These are phyloP conservation scores for Fusarium sp. DNA, from an alignment of 2,329 filamentous ascomycete genomes.

Conservation along the genomic window DNA sequence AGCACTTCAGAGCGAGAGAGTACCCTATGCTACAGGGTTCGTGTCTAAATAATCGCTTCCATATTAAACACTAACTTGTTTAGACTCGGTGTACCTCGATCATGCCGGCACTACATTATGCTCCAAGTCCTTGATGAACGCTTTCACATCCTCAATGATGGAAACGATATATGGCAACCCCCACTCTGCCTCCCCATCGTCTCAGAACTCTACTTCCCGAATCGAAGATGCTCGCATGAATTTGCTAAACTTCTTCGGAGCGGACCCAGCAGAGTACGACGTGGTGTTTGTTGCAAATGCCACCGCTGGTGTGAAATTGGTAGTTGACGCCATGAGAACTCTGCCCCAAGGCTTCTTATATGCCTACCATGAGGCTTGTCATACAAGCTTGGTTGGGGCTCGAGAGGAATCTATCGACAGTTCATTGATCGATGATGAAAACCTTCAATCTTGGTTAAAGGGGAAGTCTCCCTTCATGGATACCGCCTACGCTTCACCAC, in stretches of 20 bases:
- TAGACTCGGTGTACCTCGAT: constrained; percentile 85
- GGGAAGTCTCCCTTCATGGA: constrained; percentile 48
- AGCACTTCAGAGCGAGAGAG: constrained; percentile 68
- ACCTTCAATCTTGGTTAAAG: constrained; percentile 74
- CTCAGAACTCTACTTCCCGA: constrained; percentile 78
- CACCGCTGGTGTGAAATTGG: constrained; percentile 89
- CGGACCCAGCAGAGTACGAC: constrained; percentile 84
- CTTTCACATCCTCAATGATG: constrained; percentile 83
- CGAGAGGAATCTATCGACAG: constrained; percentile 76
- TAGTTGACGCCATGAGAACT: constrained; percentile 80
- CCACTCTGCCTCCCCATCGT: constrained; percentile 86
- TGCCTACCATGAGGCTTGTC: constrained; percentile 84
- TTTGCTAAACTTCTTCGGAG: constrained; percentile 81
- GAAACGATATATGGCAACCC: constrained; percentile 88
- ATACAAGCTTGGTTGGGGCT: constrained; percentile 88
- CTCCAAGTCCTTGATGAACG: constrained; percentile 82
- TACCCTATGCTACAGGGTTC: constrained; percentile 78
- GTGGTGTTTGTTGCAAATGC: constrained; percentile 93
- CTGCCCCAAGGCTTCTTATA: constrained; percentile 80
- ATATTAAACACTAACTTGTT: neutral
- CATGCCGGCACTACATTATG: constrained; percentile 94
- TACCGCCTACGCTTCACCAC: constrained; percentile 27
- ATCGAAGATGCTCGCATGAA: constrained; percentile 81
- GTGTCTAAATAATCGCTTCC: neutral
- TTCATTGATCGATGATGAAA: constrained; percentile 73